Percentiles rank a stretch among this genome's conserved stretches.
These are phyloP conservation scores for Neurospora sublineolata DNA, from an alignment of 495 filamentous ascomycete species.

Conservation along the genomic window DNA sequence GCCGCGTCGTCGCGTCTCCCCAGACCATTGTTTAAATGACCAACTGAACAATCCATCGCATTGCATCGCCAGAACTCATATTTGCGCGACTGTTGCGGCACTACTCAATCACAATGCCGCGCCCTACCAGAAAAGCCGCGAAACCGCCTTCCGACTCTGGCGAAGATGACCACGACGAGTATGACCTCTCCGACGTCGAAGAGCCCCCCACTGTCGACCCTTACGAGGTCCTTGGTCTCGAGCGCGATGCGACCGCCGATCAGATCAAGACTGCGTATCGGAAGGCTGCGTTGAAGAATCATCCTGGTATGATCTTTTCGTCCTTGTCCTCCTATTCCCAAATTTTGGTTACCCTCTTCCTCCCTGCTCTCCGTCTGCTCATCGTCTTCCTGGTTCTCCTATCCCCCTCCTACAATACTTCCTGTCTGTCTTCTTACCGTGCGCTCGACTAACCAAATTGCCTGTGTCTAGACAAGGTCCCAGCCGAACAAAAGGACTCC, in stretches of 20 bases:
- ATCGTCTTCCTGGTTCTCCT: neutral
- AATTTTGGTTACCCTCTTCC: neutral
- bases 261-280: conserved; percentile 83
- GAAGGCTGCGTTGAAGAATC: conserved; percentile 76
- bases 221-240: conserved; percentile 68
- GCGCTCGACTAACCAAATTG: no score
- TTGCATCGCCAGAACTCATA: neutral
- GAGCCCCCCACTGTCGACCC: conserved; percentile 54
- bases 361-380: neutral
- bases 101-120: neutral
- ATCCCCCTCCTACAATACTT: no score
- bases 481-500: conserved; percentile 46
- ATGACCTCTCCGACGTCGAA: conserved; percentile 24
- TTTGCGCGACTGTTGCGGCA: neutral
- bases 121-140: neutral
- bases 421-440: no score
- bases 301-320: conserved; percentile 57
- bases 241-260: conserved; percentile 47
- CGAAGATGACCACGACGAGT: neutral
- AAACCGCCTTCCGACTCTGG: neutral
- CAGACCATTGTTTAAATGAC: neutral
- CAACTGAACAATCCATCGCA: neutral
- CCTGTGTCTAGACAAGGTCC: conserved; percentile 40
- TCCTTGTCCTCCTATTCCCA: no score
- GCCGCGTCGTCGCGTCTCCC: conserved; percentile 5